phyloP scores from a whole-genome alignment of 2,329 filamentous ascomycete species.

The Sporothrix phasma region DNA sequence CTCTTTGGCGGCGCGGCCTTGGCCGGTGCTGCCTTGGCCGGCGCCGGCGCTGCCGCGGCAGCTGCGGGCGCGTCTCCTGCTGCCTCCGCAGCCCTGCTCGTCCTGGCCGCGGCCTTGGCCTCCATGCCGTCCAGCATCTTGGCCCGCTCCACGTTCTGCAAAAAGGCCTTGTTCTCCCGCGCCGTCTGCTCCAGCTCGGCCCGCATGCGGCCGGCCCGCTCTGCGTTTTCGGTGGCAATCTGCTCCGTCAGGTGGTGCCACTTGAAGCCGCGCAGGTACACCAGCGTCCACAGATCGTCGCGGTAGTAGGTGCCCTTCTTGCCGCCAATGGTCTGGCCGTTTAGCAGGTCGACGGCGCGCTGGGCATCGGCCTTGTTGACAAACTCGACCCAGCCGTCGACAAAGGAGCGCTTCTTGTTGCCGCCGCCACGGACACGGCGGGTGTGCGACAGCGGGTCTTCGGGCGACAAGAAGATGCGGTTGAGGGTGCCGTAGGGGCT shows the following conservation, averaged over 20 bases:
- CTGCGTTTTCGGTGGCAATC: slow-evolving; percentile 72
- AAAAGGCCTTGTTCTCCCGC: slow-evolving; percentile 72
- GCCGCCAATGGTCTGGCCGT: slow-evolving; percentile 68
- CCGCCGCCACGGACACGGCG: slow-evolving; percentile 62
- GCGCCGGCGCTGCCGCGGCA: too few relatives aligned
- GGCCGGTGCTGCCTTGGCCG: background rate
- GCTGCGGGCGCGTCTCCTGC: slow-evolving; percentile 17
- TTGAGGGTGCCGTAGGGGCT: slow-evolving; percentile 66
- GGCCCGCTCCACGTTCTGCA: slow-evolving; percentile 66
- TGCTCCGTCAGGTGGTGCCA: slow-evolving; percentile 67
- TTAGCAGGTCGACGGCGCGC: slow-evolving; percentile 63
- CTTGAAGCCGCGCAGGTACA: slow-evolving; percentile 76
- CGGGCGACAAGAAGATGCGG: slow-evolving; percentile 69
- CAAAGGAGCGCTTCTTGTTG: slow-evolving; percentile 74
- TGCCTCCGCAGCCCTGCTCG: slow-evolving; percentile 20
- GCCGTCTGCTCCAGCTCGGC: slow-evolving; percentile 67
- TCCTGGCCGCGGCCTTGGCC: slow-evolving; percentile 44
- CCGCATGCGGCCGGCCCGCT: slow-evolving; percentile 62
- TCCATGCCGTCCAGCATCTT: slow-evolving; percentile 73
- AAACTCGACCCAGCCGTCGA: slow-evolving; percentile 83
- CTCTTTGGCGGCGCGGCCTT: slow-evolving; percentile 19
- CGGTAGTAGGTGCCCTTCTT: slow-evolving; percentile 78
- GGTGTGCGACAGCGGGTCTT: slow-evolving; percentile 56
- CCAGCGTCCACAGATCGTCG: slow-evolving; percentile 77
- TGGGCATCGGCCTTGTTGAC: slow-evolving; percentile 66